phyloP scores from a whole-genome alignment of 106 monocot genomes.

The Xerophyta viscosa region DNA sequence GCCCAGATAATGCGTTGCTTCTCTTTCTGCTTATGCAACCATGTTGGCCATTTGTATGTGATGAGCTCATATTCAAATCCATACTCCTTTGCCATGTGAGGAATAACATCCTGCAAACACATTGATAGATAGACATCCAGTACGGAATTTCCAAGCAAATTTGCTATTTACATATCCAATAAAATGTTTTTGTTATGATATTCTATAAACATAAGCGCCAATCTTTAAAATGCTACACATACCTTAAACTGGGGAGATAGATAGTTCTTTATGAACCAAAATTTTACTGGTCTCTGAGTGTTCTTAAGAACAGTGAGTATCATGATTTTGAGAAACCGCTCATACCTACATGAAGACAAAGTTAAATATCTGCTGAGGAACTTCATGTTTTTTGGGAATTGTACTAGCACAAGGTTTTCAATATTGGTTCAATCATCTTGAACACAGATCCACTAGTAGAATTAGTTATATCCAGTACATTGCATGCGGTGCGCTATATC shows the following conservation, averaged over 20 bases:
- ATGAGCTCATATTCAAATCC: slow-evolving; percentile 97
- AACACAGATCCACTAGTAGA: too few species aligned
- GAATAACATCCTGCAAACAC: slow-evolving; percentile 78
- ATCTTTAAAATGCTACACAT: slow-evolving; percentile 3
- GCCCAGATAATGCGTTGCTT: slow-evolving; percentile 99
- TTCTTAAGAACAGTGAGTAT: slow-evolving; percentile 91
- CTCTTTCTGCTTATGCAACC: slow-evolving; percentile 98
- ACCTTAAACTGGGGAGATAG: slow-evolving; percentile 99
- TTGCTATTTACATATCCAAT: too few species aligned
- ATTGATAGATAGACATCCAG: not conserved
- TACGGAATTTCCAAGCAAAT: too few species aligned
- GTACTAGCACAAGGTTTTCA: too few species aligned
- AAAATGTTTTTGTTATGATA: too few species aligned
- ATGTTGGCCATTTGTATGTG: slow-evolving; percentile 99
- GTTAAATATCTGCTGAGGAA: too few species aligned
- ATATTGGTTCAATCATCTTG: too few species aligned
- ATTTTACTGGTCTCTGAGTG: slow-evolving; percentile 82
- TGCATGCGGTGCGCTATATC: too few species aligned
- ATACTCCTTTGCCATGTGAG: slow-evolving; percentile 86
- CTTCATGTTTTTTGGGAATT: too few species aligned
- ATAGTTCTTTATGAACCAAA: slow-evolving; percentile 99
- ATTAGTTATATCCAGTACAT: too few species aligned
- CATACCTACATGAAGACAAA: slow-evolving; percentile 58
- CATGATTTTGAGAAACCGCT: slow-evolving; percentile 97
- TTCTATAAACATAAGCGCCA: too few species aligned